A percentile compares a stretch with the other conserved stretches of the same genome.
Conservation (phyloP, 2,329 filamentous ascomycete genomes). For the Clarireedia homoeocarpa region DNA sequence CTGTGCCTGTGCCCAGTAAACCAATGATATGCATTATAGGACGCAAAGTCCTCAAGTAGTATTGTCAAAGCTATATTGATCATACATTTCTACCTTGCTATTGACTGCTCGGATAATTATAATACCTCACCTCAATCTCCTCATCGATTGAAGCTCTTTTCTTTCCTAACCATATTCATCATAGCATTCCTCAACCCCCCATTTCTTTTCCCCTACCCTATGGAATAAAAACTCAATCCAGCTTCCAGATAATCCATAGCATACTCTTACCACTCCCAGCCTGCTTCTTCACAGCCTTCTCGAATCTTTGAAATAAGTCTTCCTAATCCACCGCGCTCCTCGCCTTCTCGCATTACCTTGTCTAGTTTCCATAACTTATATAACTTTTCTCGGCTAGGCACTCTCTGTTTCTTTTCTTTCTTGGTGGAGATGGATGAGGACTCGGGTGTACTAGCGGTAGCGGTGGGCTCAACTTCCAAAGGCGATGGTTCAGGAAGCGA, state of each 20-base stretch:
- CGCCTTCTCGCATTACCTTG: conserved; percentile 45
- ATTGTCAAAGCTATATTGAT: no score
- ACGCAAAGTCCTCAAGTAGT: no score
- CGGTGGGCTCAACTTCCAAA: not conserved
- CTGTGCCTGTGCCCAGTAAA: no score
- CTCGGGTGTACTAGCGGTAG: not conserved
- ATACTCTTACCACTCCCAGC: conserved; percentile 44
- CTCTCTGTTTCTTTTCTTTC: conserved; percentile 1
- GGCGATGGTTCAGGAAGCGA: not conserved
- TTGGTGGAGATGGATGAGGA: not conserved
- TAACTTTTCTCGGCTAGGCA: conserved; percentile 10
- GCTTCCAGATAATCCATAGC: conserved; percentile 70
- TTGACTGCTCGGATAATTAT: no score
- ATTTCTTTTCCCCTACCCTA: conserved; percentile 6
- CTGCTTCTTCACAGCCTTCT: conserved; percentile 56
- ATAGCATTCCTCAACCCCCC: no score
- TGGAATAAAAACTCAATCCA: conserved; percentile 81
- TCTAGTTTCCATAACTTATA: conserved; percentile 23
- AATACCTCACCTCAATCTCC: no score
- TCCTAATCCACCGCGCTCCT: conserved; percentile 68
- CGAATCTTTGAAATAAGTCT: conserved; percentile 71
- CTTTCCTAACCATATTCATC: no score
- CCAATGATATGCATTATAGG: no score
- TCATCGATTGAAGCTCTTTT: no score
- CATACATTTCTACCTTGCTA: no score